These are phyloP conservation scores for Macrophomina phaseolina DNA, from an alignment of 2,329 filamentous ascomycete species.

Conservation along the genomic window DNA sequence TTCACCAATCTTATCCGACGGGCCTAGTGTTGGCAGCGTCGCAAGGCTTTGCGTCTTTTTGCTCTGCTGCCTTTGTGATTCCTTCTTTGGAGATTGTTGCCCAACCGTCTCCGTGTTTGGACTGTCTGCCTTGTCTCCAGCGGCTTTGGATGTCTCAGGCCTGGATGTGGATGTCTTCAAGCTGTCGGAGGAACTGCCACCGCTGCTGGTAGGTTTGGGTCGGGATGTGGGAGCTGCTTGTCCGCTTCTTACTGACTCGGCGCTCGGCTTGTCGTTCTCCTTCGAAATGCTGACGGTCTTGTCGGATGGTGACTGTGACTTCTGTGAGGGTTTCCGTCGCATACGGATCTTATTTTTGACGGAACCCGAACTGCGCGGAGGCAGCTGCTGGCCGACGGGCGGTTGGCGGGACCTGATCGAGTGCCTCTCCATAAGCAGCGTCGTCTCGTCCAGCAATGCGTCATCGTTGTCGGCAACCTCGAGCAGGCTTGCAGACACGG, in stretches of 20 bases:
- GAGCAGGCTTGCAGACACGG: conserved; percentile 1
- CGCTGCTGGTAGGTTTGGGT: background rate
- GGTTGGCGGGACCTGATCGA: conserved; percentile 2
- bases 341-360: conserved; percentile 46
- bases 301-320: conserved; percentile 32
- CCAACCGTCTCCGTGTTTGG: conserved; percentile 29
- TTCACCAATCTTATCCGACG: conserved; percentile 69
- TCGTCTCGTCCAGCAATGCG: conserved; percentile 9
- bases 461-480: conserved; percentile 13
- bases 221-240: background rate
- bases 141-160: conserved; percentile 15
- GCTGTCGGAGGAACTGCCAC: conserved; percentile 12
- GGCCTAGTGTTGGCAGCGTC: conserved; percentile 41
- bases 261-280: conserved; percentile 24
- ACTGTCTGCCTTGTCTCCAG: conserved; percentile 26
- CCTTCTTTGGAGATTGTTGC: conserved; percentile 1
- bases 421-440: conserved; percentile 9
- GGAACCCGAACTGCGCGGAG: conserved; percentile 5
- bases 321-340: conserved; percentile 30
- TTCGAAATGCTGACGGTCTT: conserved; percentile 35
- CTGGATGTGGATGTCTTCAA: conserved; percentile 31
- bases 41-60: conserved; percentile 6
- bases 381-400: background rate
- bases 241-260: conserved; percentile 15
- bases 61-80: background rate